These are phyloP conservation scores for Alternaria sp. DNA, from an alignment of 2,329 filamentous ascomycete genomes.

Conservation along the genomic window DNA sequence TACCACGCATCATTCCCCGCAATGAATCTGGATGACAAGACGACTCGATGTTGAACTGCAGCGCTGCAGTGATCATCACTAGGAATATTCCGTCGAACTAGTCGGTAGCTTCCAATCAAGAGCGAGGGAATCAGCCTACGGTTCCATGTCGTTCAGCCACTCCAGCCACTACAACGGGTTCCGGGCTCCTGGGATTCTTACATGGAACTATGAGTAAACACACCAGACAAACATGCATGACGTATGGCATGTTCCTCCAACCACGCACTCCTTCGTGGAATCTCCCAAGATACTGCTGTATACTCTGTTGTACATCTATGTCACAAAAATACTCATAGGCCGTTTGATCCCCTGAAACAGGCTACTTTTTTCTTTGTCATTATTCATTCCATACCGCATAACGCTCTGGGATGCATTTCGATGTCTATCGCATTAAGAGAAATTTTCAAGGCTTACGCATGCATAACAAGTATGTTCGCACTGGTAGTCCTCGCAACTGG, in stretches of 20 bases:
- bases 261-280: constrained; percentile 1
- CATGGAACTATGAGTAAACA: background rate
- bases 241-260: constrained; percentile 16
- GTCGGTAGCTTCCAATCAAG: background rate
- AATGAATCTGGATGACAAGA: background rate
- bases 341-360: background rate
- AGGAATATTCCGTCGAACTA: background rate
- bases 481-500: background rate
- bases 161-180: background rate
- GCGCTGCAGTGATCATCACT: background rate
- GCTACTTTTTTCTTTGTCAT: background rate
- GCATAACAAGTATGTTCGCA: background rate
- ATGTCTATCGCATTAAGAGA: background rate
- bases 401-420: background rate
- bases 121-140: background rate
- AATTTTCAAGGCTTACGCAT: background rate
- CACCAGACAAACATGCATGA: constrained; percentile 6
- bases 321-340: background rate
- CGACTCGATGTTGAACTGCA: background rate
- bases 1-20: background rate
- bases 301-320: background rate
- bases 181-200: background rate
- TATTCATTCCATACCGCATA: background rate
- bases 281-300: background rate
- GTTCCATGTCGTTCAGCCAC: background rate